Conservation (phyloP, 306 rosid genomes). For the Pyrus betulifolia region DNA sequence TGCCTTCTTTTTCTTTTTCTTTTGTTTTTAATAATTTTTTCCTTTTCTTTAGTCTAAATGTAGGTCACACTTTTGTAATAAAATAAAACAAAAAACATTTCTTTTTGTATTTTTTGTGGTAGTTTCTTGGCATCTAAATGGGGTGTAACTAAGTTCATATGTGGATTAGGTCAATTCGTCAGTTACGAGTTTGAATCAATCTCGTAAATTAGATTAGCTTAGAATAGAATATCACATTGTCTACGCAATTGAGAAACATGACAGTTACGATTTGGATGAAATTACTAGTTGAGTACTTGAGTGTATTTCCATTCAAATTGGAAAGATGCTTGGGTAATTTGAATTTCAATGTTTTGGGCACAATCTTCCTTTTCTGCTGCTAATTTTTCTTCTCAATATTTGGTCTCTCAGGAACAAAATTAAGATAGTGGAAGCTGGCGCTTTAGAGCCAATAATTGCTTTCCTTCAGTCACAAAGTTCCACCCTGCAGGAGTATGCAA, state of each 20-base stretch:
- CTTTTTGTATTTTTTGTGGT: not conserved
- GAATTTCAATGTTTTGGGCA: not conserved
- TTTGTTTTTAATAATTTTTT: not conserved
- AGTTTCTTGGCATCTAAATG: not conserved
- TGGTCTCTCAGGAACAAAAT: constrained; percentile 72
- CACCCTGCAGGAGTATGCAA: constrained; percentile 68
- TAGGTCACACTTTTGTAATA: not conserved
- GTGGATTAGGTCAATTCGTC: no score
- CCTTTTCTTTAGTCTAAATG: not conserved
- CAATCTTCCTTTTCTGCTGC: not conserved
- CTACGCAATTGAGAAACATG: not conserved
- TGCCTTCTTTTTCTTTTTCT: not conserved
- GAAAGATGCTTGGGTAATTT: not conserved
- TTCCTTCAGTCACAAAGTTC: constrained; percentile 61
- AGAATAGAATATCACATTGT: no score
- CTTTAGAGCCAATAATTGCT: constrained; percentile 67
- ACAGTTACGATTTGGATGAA: not conserved
- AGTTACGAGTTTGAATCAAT: not conserved
- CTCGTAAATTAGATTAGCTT: no score
- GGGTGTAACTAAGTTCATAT: not conserved
- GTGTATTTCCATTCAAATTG: not conserved
- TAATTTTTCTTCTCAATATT: not conserved
- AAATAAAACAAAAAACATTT: not conserved
- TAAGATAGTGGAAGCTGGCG: constrained; percentile 84
- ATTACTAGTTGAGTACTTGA: not conserved